phyloP scores from a whole-genome alignment of 768 basidiomycete genomes.

The Guyanaporus albipodus region DNA sequence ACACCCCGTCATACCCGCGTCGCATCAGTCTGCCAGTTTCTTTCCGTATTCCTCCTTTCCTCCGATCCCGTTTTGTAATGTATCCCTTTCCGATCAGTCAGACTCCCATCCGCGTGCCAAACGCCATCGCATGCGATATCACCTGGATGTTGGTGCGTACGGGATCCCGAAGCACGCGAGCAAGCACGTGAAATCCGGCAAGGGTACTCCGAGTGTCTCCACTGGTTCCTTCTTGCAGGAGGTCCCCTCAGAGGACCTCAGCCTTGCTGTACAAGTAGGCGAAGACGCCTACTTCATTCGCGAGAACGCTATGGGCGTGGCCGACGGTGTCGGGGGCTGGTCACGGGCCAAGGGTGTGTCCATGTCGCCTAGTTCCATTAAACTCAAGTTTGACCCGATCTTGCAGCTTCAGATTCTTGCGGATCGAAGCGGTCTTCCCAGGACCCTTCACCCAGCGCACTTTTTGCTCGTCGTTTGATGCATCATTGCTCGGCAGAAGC shows the following conservation, averaged over 20 bases:
- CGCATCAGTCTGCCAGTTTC: constrained; percentile 31
- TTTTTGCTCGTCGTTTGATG: constrained; percentile 80
- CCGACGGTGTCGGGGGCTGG: constrained; percentile 97
- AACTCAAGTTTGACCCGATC: constrained; percentile 9
- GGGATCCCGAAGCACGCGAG: constrained; percentile 68
- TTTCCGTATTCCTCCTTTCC: constrained; percentile 36
- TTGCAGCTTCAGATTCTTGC: constrained; percentile 12
- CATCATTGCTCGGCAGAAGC: constrained; percentile 72
- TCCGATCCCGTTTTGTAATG: constrained; percentile 28
- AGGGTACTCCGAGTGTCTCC: constrained; percentile 10
- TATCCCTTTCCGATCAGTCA: constrained; percentile 23
- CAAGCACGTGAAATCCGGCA: constrained; percentile 29
- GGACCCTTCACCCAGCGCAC: constrained; percentile 43
- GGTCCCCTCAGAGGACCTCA: constrained; percentile 31
- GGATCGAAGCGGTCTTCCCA: constrained; percentile 33
- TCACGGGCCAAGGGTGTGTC: constrained; percentile 42
- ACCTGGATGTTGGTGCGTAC: constrained; percentile 77
- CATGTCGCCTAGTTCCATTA: constrained; percentile 8
- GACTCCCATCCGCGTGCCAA: constrained; percentile 30
- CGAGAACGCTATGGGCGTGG: constrained; percentile 87
- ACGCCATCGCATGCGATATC: constrained; percentile 36
- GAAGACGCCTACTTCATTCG: constrained; percentile 89
- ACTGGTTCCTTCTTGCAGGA: constrained; percentile 30
- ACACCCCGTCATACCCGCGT: constrained; percentile 25
- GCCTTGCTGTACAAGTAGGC: constrained; percentile 74